Conservation (phyloP, 768 basidiomycete genomes). For the Lactifluus hygrophoroides region DNA sequence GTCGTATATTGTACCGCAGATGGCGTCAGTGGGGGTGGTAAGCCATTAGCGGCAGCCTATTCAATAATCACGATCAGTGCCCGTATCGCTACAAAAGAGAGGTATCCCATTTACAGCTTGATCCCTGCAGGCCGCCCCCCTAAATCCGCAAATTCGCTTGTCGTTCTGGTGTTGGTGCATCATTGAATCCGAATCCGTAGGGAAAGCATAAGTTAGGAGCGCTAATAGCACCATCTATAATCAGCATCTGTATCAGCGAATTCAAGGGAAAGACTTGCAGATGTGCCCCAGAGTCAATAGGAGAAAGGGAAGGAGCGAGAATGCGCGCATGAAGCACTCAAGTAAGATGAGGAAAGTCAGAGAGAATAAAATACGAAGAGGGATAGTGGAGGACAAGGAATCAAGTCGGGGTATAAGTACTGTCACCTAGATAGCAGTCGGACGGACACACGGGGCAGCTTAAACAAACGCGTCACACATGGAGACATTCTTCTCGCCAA, state of each 20-base stretch:
- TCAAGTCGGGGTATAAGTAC: conserved; percentile 5
- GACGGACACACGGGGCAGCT: background rate
- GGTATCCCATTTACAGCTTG: background rate
- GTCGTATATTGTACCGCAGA: background rate
- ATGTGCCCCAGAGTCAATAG: background rate
- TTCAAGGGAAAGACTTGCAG: conserved; percentile 1
- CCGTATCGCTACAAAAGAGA: background rate
- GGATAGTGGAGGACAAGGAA: too few species aligned
- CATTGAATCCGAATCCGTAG: background rate
- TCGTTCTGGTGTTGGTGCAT: too few species aligned
- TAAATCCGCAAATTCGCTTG: background rate
- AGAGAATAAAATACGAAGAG: background rate
- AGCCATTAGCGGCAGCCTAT: too few species aligned
- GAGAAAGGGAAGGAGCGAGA: background rate
- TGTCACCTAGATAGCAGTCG: background rate
- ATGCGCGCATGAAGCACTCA: background rate
- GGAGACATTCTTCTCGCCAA: background rate
- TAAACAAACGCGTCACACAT: background rate
- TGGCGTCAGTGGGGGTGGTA: background rate
- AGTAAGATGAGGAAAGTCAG: background rate
- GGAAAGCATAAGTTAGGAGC: background rate
- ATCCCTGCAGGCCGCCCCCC: background rate
- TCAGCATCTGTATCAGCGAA: background rate
- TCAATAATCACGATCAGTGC: background rate
- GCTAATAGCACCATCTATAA: background rate